phyloP scores from a whole-genome alignment of 441 rosid genomes.

The Rhodomyrtus psidioides region DNA sequence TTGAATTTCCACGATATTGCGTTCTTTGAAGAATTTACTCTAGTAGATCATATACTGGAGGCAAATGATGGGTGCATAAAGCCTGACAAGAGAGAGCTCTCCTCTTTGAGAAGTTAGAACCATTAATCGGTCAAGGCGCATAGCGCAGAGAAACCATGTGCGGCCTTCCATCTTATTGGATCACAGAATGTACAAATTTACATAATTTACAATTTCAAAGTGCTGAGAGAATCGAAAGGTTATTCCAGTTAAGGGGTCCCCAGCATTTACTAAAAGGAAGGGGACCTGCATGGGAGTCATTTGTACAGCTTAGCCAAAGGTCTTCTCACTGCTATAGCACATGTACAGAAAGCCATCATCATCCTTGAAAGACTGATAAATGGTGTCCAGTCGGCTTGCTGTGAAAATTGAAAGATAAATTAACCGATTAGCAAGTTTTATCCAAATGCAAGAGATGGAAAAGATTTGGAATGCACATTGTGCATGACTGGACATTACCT shows the following conservation, averaged over 20 bases:
- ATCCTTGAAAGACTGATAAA: slow-evolving; percentile 13
- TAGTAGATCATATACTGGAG: neutral
- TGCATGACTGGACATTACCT: slow-evolving; percentile 13
- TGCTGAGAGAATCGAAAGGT: neutral
- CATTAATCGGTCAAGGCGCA: neutral
- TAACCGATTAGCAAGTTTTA: neutral
- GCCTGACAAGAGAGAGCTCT: neutral
- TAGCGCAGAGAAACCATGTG: neutral
- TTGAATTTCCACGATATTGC: neutral
- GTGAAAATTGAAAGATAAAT: neutral
- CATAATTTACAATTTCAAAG: neutral
- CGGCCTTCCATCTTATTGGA: neutral
- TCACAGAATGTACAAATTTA: neutral
- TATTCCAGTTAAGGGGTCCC: neutral
- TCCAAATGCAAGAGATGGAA: neutral
- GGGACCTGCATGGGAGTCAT: neutral
- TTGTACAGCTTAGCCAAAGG: slow-evolving; percentile 5
- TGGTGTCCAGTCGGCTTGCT: slow-evolving; percentile 11
- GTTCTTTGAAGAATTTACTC: neutral
- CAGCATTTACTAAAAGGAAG: neutral
- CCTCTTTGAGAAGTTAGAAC: neutral
- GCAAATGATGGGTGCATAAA: neutral
- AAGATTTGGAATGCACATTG: neutral
- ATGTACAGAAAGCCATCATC: slow-evolving; percentile 18
- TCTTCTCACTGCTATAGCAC: slow-evolving; percentile 18